Conservation (phyloP, 108 stramenopile species). For the Phaeodactylum tricornutum region DNA sequence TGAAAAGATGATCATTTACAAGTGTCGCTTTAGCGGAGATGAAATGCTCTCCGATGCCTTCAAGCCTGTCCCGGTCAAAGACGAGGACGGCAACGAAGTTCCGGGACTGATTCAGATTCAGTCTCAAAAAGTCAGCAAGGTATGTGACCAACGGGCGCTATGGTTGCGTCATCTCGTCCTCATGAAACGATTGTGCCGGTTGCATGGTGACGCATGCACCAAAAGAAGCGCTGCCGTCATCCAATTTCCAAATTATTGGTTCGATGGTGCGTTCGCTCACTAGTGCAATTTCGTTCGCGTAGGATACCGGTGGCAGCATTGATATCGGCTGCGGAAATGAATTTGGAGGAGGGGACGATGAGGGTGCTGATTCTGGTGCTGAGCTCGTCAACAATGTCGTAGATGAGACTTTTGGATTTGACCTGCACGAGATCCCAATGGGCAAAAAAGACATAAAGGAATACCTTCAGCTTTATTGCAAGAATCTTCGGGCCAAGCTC, state of each 20-base stretch:
- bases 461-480: slow-evolving; percentile 17
- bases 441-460: slow-evolving; percentile 27
- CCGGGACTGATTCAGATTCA: slow-evolving; percentile 19
- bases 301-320: slow-evolving; percentile 15
- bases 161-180: too few relatives aligned
- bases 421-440: slow-evolving; percentile 13
- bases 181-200: too few relatives aligned
- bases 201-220: too few relatives aligned
- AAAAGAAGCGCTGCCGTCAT: too few relatives aligned
- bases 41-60: slow-evolving; percentile 31
- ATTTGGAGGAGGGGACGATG: slow-evolving; percentile 23
- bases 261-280: too few relatives aligned
- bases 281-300: not conserved
- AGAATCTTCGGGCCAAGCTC: slow-evolving; percentile 13
- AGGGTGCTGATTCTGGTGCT: slow-evolving; percentile 10
- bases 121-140: slow-evolving; percentile 23
- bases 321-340: slow-evolving; percentile 20
- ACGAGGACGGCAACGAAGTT: slow-evolving; percentile 15
- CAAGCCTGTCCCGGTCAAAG: slow-evolving; percentile 14
- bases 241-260: too few relatives aligned
- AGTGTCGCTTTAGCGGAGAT: slow-evolving; percentile 23
- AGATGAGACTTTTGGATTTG: slow-evolving; percentile 21
- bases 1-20: slow-evolving; percentile 26
- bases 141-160: not conserved
- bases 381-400: slow-evolving; percentile 26